phyloP scores from a whole-genome alignment of 768 basidiomycete genomes.

The Boletus rubropictus region DNA sequence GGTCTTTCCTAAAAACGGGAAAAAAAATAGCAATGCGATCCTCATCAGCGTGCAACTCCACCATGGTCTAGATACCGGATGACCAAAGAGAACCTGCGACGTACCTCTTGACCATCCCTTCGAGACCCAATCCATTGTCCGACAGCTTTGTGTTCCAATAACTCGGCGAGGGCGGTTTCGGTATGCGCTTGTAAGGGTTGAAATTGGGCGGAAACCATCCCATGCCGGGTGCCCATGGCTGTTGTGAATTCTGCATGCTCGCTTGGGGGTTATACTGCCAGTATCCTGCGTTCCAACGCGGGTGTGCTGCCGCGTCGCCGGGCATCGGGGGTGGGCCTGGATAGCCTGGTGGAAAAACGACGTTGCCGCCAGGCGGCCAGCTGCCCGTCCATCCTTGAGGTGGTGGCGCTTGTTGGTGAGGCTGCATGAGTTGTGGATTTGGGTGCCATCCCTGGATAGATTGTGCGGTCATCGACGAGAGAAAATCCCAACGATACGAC shows the following conservation, averaged over 20 bases:
- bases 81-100: conserved; percentile 22
- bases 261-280: conserved; percentile 47
- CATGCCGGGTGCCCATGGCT: conserved; percentile 31
- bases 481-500: neutral
- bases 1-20: conserved; percentile 14
- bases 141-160: conserved; percentile 56
- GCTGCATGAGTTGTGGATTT: conserved; percentile 32
- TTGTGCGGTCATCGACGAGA: conserved; percentile 21
- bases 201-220: conserved; percentile 31
- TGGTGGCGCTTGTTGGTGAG: conserved; percentile 13
- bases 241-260: conserved; percentile 24
- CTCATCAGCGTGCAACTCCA: conserved; percentile 10
- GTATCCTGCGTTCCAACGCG: conserved; percentile 45
- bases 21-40: neutral
- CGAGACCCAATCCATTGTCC: conserved; percentile 61
- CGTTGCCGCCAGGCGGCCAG: conserved; percentile 32
- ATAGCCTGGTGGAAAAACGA: conserved; percentile 30
- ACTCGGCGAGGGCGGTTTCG: conserved; percentile 56
- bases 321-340: conserved; percentile 54
- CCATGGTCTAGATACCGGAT: neutral
- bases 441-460: conserved; percentile 28
- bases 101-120: conserved; percentile 57
- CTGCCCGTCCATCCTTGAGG: conserved; percentile 34
- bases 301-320: conserved; percentile 39
- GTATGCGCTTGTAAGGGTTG: conserved; percentile 62